phyloP scores from a whole-genome alignment of 2,329 filamentous ascomycete species.

The Tricladium varicosporioides region DNA sequence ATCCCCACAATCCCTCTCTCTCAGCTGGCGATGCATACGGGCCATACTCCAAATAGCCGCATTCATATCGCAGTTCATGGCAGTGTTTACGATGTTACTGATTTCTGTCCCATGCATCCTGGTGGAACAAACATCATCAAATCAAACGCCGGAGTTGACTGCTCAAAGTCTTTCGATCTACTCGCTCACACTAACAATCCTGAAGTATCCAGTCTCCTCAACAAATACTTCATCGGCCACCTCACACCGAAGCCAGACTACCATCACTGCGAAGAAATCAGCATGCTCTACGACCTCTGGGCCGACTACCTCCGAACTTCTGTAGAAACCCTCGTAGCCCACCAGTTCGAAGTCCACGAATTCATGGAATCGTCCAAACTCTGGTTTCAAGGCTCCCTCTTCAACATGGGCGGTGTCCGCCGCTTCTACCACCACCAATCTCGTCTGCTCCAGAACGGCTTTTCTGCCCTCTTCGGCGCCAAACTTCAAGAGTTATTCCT shows the following conservation, averaged over 20 bases:
- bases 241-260: slow-evolving; percentile 50
- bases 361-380: slow-evolving; percentile 46
- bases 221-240: slow-evolving; percentile 54
- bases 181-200: slow-evolving; percentile 55
- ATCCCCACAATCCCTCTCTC: slow-evolving; percentile 49
- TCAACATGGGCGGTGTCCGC: slow-evolving; percentile 49
- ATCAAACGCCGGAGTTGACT: slow-evolving; percentile 54
- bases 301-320: slow-evolving; percentile 46
- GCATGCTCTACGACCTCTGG: slow-evolving; percentile 49
- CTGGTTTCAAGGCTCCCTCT: slow-evolving; percentile 45
- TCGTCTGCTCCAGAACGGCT: slow-evolving; percentile 48
- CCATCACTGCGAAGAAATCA: slow-evolving; percentile 40
- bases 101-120: slow-evolving; percentile 53
- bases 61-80: slow-evolving; percentile 54
- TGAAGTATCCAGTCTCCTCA: slow-evolving; percentile 50
- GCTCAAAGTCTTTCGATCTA: slow-evolving; percentile 50
- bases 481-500: slow-evolving; percentile 53
- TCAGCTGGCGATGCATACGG: slow-evolving; percentile 48
- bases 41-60: slow-evolving; percentile 44
- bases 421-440: slow-evolving; percentile 53
- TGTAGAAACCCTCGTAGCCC: slow-evolving; percentile 51
- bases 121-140: slow-evolving; percentile 53
- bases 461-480: slow-evolving; percentile 48
- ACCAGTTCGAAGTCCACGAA: slow-evolving; percentile 53
- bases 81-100: slow-evolving; percentile 52